A percentile compares a stretch with the other conserved stretches of the same genome.
phyloP scores from a whole-genome alignment of 139 green algal genomes.

The Marvania coccoides region DNA sequence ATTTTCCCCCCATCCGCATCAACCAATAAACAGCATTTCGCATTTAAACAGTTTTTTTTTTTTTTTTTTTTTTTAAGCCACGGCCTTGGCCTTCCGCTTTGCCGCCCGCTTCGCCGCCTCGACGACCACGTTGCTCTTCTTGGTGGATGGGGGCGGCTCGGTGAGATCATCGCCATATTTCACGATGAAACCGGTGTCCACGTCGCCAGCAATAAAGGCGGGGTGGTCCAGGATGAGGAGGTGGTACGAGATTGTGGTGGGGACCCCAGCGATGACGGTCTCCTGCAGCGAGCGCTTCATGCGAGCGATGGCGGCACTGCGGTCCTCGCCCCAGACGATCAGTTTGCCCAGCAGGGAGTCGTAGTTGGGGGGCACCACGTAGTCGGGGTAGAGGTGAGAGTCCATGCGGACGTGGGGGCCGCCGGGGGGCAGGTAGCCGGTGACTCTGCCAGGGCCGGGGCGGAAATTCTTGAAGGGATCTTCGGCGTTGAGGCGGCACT shows the following conservation, averaged over 20 bases:
- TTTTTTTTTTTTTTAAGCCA: neutral
- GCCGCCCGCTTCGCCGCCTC: constrained; percentile 9
- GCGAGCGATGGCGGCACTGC: constrained; percentile 67
- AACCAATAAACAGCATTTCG: no score
- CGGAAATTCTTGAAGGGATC: constrained; percentile 89
- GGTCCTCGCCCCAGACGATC: constrained; percentile 87
- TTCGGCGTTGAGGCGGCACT: constrained; percentile 93
- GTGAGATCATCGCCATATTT: constrained; percentile 73
- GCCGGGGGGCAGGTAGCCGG: constrained; percentile 83
- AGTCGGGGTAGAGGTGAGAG: constrained; percentile 91
- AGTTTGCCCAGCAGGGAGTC: constrained; percentile 96
- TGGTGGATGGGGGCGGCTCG: constrained; percentile 26
- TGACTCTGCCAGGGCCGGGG: constrained; percentile 65
- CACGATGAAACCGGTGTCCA: constrained; percentile 77
- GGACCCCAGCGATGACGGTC: constrained; percentile 65
- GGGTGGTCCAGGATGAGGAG: constrained; percentile 72
- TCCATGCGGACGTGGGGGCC: constrained; percentile 94
- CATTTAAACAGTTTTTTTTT: no score
- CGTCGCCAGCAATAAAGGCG: constrained; percentile 51
- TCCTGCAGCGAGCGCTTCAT: constrained; percentile 74
- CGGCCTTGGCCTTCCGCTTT: constrained; percentile 1
- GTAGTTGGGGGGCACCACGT: constrained; percentile 93
- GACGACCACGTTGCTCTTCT: constrained; percentile 10
- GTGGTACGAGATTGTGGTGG: constrained; percentile 86
- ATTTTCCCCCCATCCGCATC: no score